Percentiles rank a stretch among this genome's conserved stretches.
Conservation (phyloP, 176 grass and related monocot species). For the Cenchrus purpureus region DNA sequence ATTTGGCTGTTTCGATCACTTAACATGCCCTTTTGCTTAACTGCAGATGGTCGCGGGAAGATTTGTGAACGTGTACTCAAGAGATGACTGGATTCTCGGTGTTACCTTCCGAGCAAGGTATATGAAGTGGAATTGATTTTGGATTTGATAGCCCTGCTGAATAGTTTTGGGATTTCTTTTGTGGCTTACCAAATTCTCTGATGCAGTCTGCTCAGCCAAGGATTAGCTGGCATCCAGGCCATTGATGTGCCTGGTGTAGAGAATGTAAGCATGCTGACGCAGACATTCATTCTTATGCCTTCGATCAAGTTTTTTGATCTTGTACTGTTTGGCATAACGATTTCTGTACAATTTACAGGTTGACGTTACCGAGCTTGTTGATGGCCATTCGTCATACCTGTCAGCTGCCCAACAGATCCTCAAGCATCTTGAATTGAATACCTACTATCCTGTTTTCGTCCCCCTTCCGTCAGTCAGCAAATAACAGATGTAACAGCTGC, state of each 20-base stretch:
- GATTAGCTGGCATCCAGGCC: constrained; percentile 92
- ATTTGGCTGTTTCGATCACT: background rate
- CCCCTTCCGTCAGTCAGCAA: background rate
- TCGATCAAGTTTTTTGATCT: background rate
- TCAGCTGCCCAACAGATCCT: constrained; percentile 59
- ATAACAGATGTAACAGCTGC: constrained; percentile 21
- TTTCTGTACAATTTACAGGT: constrained; percentile 50
- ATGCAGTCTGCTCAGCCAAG: constrained; percentile 82
- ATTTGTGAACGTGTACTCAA: constrained; percentile 91
- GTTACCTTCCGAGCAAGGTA: constrained; percentile 94
- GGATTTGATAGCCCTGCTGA: background rate
- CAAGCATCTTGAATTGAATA: constrained; percentile 73
- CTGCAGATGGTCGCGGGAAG: constrained; percentile 80
- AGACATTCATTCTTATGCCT: background rate
- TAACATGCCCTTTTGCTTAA: constrained; percentile 1
- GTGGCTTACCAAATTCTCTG: constrained; percentile 6
- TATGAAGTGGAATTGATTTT: background rate
- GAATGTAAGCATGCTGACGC: constrained; percentile 54
- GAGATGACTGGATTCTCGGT: constrained; percentile 95
- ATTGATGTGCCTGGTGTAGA: constrained; percentile 82
- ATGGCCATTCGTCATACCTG: constrained; percentile 82
- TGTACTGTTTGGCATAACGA: background rate
- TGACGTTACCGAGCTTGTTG: constrained; percentile 71
- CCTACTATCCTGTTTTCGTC: constrained; percentile 79
- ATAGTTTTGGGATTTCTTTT: background rate